Conservation (phyloP, 1,284 basidiomycete species). For the Volvariella surrecta region DNA sequence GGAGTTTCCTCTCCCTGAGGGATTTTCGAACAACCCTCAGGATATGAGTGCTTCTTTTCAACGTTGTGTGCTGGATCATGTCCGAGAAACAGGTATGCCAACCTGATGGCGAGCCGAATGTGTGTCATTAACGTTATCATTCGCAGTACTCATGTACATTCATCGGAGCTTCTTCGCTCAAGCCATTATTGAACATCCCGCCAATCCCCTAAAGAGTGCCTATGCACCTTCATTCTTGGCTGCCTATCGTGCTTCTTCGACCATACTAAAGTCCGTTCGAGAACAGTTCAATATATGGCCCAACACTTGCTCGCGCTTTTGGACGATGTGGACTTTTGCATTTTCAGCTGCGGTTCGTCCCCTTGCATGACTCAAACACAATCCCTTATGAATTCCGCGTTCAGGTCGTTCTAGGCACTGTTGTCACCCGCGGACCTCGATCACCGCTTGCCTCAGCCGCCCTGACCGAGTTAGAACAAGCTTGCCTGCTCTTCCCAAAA, state of each 20-base stretch:
- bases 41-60: slow-evolving; percentile 36
- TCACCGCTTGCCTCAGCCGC: slow-evolving; percentile 51
- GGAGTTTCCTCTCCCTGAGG: slow-evolving; percentile 49
- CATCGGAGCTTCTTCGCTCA: slow-evolving; percentile 65
- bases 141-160: slow-evolving; percentile 58
- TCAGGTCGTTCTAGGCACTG: slow-evolving; percentile 59
- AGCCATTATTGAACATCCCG: slow-evolving; percentile 55
- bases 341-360: slow-evolving; percentile 53
- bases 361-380: not conserved
- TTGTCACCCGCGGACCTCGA: slow-evolving; percentile 54
- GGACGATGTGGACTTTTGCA: slow-evolving; percentile 58
- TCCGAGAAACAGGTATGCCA: slow-evolving; percentile 9
- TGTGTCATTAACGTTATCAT: not conserved
- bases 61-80: slow-evolving; percentile 42
- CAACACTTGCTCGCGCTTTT: slow-evolving; percentile 42
- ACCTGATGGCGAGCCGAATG: too few species aligned
- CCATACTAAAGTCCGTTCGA: slow-evolving; percentile 44
- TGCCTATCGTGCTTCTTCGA: slow-evolving; percentile 47
- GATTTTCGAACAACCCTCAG: slow-evolving; percentile 15
- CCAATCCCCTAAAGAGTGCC: slow-evolving; percentile 47
- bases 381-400: not conserved
- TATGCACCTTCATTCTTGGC: slow-evolving; percentile 61
- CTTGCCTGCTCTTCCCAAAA: slow-evolving; percentile 48
- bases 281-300: slow-evolving; percentile 49
- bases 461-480: slow-evolving; percentile 54